Conservation (phyloP, 768 basidiomycete species). For the Mycena vulgaris region DNA sequence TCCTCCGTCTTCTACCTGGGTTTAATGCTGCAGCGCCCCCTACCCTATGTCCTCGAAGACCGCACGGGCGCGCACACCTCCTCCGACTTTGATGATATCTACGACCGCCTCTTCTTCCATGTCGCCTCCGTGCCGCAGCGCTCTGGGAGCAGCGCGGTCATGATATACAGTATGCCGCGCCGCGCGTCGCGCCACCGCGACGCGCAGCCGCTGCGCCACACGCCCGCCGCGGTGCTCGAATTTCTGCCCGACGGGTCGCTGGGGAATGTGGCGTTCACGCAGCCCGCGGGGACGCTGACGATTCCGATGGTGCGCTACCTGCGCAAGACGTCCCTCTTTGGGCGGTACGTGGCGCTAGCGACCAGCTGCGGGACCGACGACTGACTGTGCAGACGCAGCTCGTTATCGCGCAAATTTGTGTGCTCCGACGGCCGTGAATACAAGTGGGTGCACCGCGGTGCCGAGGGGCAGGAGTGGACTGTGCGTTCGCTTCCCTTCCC, state of each 20-base stretch:
- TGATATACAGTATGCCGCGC: constrained; percentile 77
- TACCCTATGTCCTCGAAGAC: constrained; percentile 78
- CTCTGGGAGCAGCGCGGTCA: constrained; percentile 53
- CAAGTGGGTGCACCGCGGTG: constrained; percentile 71
- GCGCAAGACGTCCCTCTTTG: constrained; percentile 74
- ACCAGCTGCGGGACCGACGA: constrained; percentile 21
- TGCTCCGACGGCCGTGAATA: constrained; percentile 82
- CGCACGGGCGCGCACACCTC: constrained; percentile 68
- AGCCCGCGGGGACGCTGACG: constrained; percentile 55
- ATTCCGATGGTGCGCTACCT: constrained; percentile 78
- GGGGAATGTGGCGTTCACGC: constrained; percentile 71
- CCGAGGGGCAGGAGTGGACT: constrained; percentile 80
- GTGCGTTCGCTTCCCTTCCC: constrained; percentile 58
- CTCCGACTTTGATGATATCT: constrained; percentile 84
- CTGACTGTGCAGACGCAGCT: constrained; percentile 56
- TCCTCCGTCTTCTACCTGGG: too few species aligned
- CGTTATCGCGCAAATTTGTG: constrained; percentile 76
- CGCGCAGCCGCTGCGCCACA: constrained; percentile 64
- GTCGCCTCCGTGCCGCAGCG: constrained; percentile 65
- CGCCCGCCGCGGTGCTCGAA: constrained; percentile 72
- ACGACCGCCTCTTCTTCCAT: constrained; percentile 81
- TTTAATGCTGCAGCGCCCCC: constrained; percentile 41
- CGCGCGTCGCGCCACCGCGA: constrained; percentile 75
- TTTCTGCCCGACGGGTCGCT: constrained; percentile 72
- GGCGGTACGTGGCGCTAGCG: constrained; percentile 63